phyloP scores from a whole-genome alignment of 768 basidiomycete species.

The Amanita phalloides region DNA sequence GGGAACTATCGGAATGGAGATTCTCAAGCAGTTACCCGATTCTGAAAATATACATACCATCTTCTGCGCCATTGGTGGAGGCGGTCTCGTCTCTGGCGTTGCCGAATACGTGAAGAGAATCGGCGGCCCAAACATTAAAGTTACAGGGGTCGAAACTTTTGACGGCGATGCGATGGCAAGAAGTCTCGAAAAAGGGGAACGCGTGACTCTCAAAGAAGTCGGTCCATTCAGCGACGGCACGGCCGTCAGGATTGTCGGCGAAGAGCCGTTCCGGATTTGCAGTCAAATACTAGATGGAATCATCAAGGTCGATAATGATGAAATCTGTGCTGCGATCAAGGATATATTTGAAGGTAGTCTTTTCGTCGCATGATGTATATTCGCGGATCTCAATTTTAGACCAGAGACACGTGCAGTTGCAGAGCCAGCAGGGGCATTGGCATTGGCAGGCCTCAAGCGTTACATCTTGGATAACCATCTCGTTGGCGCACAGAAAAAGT shows the following conservation, averaged over 20 bases:
- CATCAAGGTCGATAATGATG: slow-evolving; percentile 85
- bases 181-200: slow-evolving; percentile 72
- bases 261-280: slow-evolving; percentile 91
- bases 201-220: slow-evolving; percentile 79
- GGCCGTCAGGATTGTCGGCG: slow-evolving; percentile 91
- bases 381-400: not conserved
- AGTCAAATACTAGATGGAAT: slow-evolving; percentile 73
- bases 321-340: slow-evolving; percentile 97
- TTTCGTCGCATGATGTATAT: not conserved
- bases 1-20: slow-evolving; percentile 91
- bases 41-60: slow-evolving; percentile 74
- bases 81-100: slow-evolving; percentile 87
- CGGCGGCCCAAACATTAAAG: slow-evolving; percentile 69
- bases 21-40: slow-evolving; percentile 77
- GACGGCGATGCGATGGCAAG: slow-evolving; percentile 92
- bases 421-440: slow-evolving; percentile 92
- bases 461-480: slow-evolving; percentile 77
- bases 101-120: slow-evolving; percentile 89
- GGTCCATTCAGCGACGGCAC: slow-evolving; percentile 98
- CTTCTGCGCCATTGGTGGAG: slow-evolving; percentile 90
- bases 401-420: slow-evolving; percentile 92
- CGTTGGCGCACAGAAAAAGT: slow-evolving; percentile 73
- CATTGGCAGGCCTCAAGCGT: slow-evolving; percentile 84
- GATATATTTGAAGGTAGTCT: slow-evolving; percentile 89
- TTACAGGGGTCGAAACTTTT: slow-evolving; percentile 87